Percentiles rank a stretch among this genome's conserved stretches.
Conservation (phyloP, 108 stramenopile species). For the Epipyxis sp. region DNA sequence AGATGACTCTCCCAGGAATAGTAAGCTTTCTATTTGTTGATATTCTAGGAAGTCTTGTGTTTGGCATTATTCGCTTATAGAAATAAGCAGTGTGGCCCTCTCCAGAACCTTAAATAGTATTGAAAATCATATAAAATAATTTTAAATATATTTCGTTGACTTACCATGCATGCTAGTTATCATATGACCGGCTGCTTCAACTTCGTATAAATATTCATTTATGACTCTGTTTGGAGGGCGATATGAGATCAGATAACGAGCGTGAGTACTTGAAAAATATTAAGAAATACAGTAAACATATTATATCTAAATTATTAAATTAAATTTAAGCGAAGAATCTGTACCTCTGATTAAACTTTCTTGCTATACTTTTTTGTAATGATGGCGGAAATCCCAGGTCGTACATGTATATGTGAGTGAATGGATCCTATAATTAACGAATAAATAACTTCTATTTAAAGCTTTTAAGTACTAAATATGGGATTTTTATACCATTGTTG, state of each 20-base stretch:
- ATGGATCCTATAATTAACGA: slow-evolving; percentile 90
- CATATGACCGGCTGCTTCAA: slow-evolving; percentile 3
- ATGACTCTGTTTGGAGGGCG: slow-evolving; percentile 36
- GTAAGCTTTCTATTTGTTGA: neutral
- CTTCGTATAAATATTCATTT: slow-evolving; percentile 44
- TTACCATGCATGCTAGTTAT: slow-evolving; percentile 19
- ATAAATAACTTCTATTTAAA: too few species aligned
- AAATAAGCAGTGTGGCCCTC: slow-evolving; percentile 55
- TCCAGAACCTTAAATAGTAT: slow-evolving; percentile 43
- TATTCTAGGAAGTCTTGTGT: neutral
- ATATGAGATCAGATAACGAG: slow-evolving; percentile 54
- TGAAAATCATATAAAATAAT: neutral
- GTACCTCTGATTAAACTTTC: slow-evolving; percentile 38
- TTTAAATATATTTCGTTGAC: slow-evolving; percentile 1
- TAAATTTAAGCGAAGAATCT: neutral
- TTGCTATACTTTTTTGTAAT: slow-evolving; percentile 40
- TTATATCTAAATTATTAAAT: slow-evolving; percentile 6
- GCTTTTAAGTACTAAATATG: too few species aligned
- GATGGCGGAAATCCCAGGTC: slow-evolving; percentile 71
- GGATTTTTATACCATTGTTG: too few species aligned
- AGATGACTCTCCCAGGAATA: neutral
- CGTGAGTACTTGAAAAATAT: slow-evolving; percentile 33
- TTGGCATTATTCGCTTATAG: slow-evolving; percentile 40
- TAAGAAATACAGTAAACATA: neutral
- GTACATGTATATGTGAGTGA: slow-evolving; percentile 97